Conservation (phyloP, 441 rosid genomes). For the Euphorbia celastroides region DNA sequence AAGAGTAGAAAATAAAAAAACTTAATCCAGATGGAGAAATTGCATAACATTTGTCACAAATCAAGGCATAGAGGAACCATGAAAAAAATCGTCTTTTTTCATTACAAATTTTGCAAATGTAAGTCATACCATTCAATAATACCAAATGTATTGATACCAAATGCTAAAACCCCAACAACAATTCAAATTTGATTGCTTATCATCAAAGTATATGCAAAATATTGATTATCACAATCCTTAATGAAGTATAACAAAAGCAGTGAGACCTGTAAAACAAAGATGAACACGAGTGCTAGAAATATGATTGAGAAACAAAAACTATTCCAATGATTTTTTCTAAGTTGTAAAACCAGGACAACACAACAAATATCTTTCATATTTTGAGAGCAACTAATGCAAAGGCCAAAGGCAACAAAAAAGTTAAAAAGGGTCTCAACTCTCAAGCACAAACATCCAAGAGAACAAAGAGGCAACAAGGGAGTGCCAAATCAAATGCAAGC, state of each 20-base stretch:
- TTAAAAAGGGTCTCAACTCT: neutral
- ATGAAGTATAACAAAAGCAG: neutral
- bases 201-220: neutral
- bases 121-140: neutral
- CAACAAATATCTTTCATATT: neutral
- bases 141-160: neutral
- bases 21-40: constrained; percentile 3
- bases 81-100: neutral
- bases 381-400: neutral
- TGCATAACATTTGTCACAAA: neutral
- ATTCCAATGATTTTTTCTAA: neutral
- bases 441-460: neutral
- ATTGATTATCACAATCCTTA: neutral
- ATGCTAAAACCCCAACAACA: constrained; percentile 2
- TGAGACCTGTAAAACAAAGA: neutral
- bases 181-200: neutral
- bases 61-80: neutral
- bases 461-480: neutral
- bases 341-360: neutral
- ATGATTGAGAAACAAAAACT: neutral
- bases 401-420: neutral
- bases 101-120: neutral
- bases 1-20: constrained; percentile 10
- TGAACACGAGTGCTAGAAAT: neutral
- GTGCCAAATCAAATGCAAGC: neutral